A percentile compares a stretch with the other conserved stretches of the same genome.
These are phyloP conservation scores for Claviceps arundinis DNA, from an alignment of 2,329 filamentous ascomycete genomes.

Conservation along the genomic window DNA sequence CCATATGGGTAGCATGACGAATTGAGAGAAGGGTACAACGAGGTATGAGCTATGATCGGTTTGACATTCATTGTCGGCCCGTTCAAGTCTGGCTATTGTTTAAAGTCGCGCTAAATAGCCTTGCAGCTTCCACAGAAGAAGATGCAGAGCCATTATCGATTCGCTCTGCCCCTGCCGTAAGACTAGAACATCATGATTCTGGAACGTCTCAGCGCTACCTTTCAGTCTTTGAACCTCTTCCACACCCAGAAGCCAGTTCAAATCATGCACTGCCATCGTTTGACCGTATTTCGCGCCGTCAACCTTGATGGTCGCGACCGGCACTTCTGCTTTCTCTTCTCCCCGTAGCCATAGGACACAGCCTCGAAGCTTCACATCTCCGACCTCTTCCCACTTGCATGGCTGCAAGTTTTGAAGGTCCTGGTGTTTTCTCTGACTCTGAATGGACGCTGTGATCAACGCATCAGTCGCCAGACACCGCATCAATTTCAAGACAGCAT, in stretches of 20 bases:
- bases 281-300: slow-evolving; percentile 18
- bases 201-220: slow-evolving; percentile 19
- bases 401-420: slow-evolving; percentile 25
- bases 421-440: slow-evolving; percentile 1
- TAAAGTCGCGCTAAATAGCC: slow-evolving; percentile 29
- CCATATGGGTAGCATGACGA: no score
- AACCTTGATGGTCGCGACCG: slow-evolving; percentile 33
- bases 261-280: slow-evolving; percentile 38
- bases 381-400: slow-evolving; percentile 32
- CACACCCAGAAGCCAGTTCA: slow-evolving; percentile 36
- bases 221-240: slow-evolving; percentile 29
- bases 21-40: neutral
- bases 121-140: slow-evolving; percentile 44
- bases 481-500: slow-evolving; percentile 36
- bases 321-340: slow-evolving; percentile 13
- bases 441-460: slow-evolving; percentile 20
- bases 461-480: slow-evolving; percentile 32
- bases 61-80: neutral
- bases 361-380: slow-evolving; percentile 25
- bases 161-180: slow-evolving; percentile 24
- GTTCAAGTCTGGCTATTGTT: neutral
- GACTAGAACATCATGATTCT: slow-evolving; percentile 27
- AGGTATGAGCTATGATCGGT: neutral
- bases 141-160: slow-evolving; percentile 31
- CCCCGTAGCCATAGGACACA: slow-evolving; percentile 31